Percentiles rank a stretch among this genome's conserved stretches.
Evolutionary conservation across 148 eudicot genomes (phyloP).

Genomic region (Rheum nobile): DNA sequence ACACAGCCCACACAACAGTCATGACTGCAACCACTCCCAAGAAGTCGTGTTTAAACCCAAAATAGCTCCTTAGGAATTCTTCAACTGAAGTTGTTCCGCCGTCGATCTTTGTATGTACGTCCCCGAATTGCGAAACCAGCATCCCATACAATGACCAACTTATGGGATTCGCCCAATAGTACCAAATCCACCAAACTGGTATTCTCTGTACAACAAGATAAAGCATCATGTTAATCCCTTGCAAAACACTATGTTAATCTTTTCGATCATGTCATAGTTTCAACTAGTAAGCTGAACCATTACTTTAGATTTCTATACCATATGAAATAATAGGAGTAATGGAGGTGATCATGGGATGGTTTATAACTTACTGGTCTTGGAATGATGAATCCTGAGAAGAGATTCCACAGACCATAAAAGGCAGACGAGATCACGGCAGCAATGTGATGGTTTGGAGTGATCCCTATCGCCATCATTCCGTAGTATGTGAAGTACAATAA

Average conservation of each 20-base stretch:
- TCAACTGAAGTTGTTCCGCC: slow-evolving; percentile 13
- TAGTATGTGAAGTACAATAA: slow-evolving; percentile 29
- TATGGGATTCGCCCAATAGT: slow-evolving; percentile 20
- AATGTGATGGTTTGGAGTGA: slow-evolving; percentile 21
- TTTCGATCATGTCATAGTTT: too few species aligned
- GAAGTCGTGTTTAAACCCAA: slow-evolving; percentile 21
- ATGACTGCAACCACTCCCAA: slow-evolving; percentile 19
- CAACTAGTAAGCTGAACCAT: too few species aligned
- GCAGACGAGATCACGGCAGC: slow-evolving; percentile 13
- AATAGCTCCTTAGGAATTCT: slow-evolving; percentile 15
- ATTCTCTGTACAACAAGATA: slow-evolving; percentile 18
- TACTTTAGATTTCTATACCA: too few species aligned
- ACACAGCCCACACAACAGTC: slow-evolving; percentile 11
- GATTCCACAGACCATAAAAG: slow-evolving; percentile 19
- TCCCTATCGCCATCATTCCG: slow-evolving; percentile 22
- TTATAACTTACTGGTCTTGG: slow-evolving; percentile 21
- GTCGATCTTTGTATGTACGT: slow-evolving; percentile 11
- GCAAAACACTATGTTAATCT: too few species aligned
- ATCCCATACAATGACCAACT: slow-evolving; percentile 28
- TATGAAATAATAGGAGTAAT: background rate
- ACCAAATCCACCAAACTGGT: slow-evolving; percentile 36
- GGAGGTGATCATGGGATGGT: background rate
- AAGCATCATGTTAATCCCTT: background rate
- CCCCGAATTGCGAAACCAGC: slow-evolving; percentile 23
- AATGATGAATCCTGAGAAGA: slow-evolving; percentile 27